Conservation (phyloP, 305 asterid species). For the Ilex paraguariensis region DNA sequence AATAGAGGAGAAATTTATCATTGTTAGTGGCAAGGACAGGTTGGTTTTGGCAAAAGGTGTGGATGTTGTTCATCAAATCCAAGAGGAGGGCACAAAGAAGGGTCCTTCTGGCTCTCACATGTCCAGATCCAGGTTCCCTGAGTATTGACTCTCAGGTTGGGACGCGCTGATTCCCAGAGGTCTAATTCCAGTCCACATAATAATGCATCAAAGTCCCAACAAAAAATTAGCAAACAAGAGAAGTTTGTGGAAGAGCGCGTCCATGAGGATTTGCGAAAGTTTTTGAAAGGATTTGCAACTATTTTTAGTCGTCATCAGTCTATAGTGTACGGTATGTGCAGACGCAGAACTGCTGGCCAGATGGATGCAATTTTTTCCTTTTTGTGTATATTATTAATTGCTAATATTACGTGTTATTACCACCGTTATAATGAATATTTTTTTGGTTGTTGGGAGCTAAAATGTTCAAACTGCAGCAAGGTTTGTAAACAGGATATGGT, state of each 20-base stretch:
- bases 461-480: too few relatives aligned
- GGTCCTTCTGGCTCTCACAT: constrained; percentile 51
- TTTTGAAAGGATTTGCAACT: too few relatives aligned
- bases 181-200: neutral
- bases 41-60: constrained; percentile 81
- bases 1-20: constrained; percentile 85
- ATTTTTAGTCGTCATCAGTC: too few relatives aligned
- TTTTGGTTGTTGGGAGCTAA: too few relatives aligned
- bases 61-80: constrained; percentile 82
- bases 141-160: constrained; percentile 50
- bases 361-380: too few relatives aligned
- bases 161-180: constrained; percentile 41
- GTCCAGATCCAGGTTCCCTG: constrained; percentile 18
- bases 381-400: too few relatives aligned
- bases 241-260: neutral
- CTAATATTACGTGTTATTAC: too few relatives aligned
- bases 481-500: too few relatives aligned
- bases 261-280: neutral
- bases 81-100: constrained; percentile 62
- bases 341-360: too few relatives aligned
- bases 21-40: constrained; percentile 97
- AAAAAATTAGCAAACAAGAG: neutral
- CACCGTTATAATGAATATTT: too few relatives aligned
- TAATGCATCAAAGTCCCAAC: neutral
- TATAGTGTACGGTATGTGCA: too few relatives aligned